Base-by-base conservation (phyloP, 306 rosid genomes). In the Urtica urens region DNA sequence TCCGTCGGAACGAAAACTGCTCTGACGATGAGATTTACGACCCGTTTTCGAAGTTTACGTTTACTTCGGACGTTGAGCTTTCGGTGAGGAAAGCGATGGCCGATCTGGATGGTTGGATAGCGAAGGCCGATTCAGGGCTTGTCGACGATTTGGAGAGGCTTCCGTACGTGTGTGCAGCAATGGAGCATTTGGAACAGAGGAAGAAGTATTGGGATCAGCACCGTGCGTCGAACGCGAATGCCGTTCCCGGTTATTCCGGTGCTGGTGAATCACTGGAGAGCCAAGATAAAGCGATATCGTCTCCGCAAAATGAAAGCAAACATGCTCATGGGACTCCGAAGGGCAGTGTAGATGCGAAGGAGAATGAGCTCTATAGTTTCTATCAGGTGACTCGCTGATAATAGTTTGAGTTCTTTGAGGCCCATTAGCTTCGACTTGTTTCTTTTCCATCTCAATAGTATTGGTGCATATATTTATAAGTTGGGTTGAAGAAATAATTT, bases 101-200 rank as follows among this genome's bases (percentile, higher is more conserved):
- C 14, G 92, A 84, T 70, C 81, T 90, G 34, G 97, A 90, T 62
- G 69, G 87, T 46, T 90, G 97, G 97, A 70, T 90, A 49, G 95
- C 75, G 51, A 79, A 64, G 64, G 95, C 97, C 47, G 87, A 84
- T 58, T 63, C 92, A 2, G 94, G 94, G 59, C 80, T 81, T 63
- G 95, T 84, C 62, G 93, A 90, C 61, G 94, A 90, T 74, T 54
- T 81, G 21, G 97, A 81, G 80, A 84, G 72, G 79, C 94, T 90
- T 66, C 95, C 95, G 5, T 90, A 81, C 67, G 95, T 84, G 54
- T 84, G 82, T 79, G 97, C 84, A 70, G 92, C 94, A 59, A 70
- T 84, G 84, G 79, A 84, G 61, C 95, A 81, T 38, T 60, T 90
- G 60, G 71, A 90, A 70, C 86, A 75, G 71, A 77, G 95, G 72